phyloP scores from a whole-genome alignment of 2,329 filamentous ascomycete species.

The Talaromyces rugulosus region DNA sequence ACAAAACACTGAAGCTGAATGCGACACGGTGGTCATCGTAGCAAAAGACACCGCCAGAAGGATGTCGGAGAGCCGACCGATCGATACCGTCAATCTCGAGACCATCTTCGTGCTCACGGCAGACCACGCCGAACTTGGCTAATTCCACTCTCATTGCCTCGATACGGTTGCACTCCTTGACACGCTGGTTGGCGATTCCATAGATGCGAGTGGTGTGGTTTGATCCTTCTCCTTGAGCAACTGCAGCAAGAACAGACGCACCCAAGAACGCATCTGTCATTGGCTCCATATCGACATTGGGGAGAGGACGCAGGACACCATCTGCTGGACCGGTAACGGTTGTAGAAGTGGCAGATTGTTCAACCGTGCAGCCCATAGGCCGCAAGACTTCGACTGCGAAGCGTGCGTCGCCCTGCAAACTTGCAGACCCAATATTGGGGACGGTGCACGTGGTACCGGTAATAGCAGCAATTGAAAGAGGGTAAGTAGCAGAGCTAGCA shows the following conservation, averaged over 20 bases:
- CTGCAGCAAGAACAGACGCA: constrained; percentile 85
- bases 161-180: constrained; percentile 98
- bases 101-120: constrained; percentile 88
- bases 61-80: constrained; percentile 49
- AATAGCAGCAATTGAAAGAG: constrained; percentile 87
- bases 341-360: constrained; percentile 79
- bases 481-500: constrained; percentile 95
- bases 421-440: constrained; percentile 89
- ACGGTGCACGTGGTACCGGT: constrained; percentile 94
- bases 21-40: constrained; percentile 98
- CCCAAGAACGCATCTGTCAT: constrained; percentile 99
- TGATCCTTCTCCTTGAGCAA: constrained; percentile 65
- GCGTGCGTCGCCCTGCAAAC: constrained; percentile 88
- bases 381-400: constrained; percentile 86
- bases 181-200: constrained; percentile 94
- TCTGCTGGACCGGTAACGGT: constrained; percentile 83
- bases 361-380: constrained; percentile 90
- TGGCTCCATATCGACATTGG: constrained; percentile 93
- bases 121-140: constrained; percentile 84
- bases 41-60: constrained; percentile 71
- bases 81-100: constrained; percentile 63
- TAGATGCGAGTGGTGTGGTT: constrained; percentile 72
- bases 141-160: constrained; percentile 92
- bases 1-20: constrained; percentile 95
- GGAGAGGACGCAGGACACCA: constrained; percentile 69